phyloP scores from a whole-genome alignment of 192 early-diverging fungal genomes.

The Coemansia sp. region DNA sequence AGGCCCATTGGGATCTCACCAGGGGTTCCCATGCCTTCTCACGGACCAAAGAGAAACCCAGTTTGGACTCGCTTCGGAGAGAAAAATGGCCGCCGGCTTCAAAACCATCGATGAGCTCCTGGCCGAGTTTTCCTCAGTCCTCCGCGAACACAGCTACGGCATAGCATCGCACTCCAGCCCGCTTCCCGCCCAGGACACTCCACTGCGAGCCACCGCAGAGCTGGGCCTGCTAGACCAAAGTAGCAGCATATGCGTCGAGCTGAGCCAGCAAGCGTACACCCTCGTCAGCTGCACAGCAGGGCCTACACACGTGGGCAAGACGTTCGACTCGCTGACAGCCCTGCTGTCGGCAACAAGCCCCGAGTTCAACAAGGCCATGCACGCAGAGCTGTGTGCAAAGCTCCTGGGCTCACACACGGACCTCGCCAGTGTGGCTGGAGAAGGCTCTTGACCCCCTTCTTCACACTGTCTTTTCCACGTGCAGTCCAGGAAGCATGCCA shows the following conservation, averaged over 20 bases:
- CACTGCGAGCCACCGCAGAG: not conserved
- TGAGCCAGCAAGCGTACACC: conserved; percentile 12
- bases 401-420: conserved; percentile 15
- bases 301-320: not conserved
- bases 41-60: too few species aligned
- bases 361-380: conserved; percentile 22
- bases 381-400: conserved; percentile 2
- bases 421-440: too few species aligned
- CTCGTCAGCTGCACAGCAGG: not conserved
- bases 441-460: too few species aligned
- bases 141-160: conserved; percentile 21
- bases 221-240: conserved; percentile 14
- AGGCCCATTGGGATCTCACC: too few species aligned
- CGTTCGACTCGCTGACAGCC: conserved; percentile 24
- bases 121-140: conserved; percentile 16
- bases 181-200: too few species aligned
- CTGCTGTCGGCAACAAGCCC: conserved; percentile 21
- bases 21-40: too few species aligned
- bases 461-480: too few species aligned
- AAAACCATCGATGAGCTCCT: conserved; percentile 4
- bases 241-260: conserved; percentile 1
- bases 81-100: not conserved
- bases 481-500: too few species aligned
- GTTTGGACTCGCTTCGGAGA: too few species aligned
- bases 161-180: conserved; percentile 4